Evolutionary conservation across 805 yeast genomes (phyloP), one percentile per base, ranked within the genome.

Genomic region (Sungouiella thailandica): DNA sequence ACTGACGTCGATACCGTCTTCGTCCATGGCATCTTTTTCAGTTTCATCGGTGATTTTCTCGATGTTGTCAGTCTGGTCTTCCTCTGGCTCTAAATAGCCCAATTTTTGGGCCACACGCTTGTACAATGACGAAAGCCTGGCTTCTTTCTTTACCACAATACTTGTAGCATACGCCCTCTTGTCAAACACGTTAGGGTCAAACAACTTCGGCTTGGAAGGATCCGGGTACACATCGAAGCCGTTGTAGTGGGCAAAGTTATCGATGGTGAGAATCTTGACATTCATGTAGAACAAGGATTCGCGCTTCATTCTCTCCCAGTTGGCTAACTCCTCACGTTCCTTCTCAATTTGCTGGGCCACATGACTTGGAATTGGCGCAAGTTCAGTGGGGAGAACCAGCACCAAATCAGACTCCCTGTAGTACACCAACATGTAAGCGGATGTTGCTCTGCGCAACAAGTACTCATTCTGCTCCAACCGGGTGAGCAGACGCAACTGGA

Each of bases 371-470:
- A 64, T 56, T 2, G 48, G 35, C 2, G 40, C 37, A 23, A 51
- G 38, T 14, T 74, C 76, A 1, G 74, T 78, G 9, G 76, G 78
- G 38, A 93, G 66, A 11, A 90, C 68, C 9, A 69, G 70, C 2
- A 65, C 68, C 24, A 77, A 57, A 25, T 73, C 73, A 2, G 73
- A 62, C 51, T 84, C 78, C 35, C 95, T 72, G 42, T 89, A 74
- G 54, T 93, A 93, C 2, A 93, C 97, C 60, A 93, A 74, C 98
- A 93, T 93, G 53, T 93, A 93, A 2, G 98, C 98, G 26, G 93
- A 85, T 0, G 97, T 89, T 24, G 87, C 93, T 29, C 96, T 77
- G 44, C 85, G 76, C 18, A 83, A 62, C 28, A 63, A 40, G 40
- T 81, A 80, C 31, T 72, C 80, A 40, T 77, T 78, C 35, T 76